Base-by-base conservation (phyloP, 129 eudicot genomes). In the Cynara cardunculus region DNA sequence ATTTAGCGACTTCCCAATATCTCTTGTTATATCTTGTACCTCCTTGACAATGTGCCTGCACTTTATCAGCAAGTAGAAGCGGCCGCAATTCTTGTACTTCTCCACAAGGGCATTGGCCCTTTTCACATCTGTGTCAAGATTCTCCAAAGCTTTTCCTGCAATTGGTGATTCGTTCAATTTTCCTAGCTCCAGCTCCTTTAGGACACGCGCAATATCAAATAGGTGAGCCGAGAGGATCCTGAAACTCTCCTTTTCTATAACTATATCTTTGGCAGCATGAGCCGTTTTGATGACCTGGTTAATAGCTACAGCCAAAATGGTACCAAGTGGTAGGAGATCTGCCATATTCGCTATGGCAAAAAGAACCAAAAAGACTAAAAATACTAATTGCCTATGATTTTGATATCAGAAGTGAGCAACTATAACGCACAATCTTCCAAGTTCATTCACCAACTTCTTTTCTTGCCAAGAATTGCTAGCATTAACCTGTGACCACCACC, bases 21-120 rank as follows among this genome's bases (percentile, higher is more conserved):
- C 86, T 53, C 92, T 69, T 2, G 92, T 88, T 9, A 86, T 89
- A 66, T 83, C 92, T 78, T 90, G 92, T 44, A 90, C 88, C 46
- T 90, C 92, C 72, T 90, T 88, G 34, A 90, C 95, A 25, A 88
- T 90, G 89, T 84, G 84, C 41, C 95, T 72, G 79, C 91, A 87
- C 56, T 79, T 87, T 26, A 90, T 77, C 11, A 90, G 83, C 39
- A 90, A 71, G 72, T 90, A 90, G 83, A 90, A 90, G 10, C 94
- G 90, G 10, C 90, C 79, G 25, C 89, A 82, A 24, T 83, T 83
- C 10, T 78, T 86, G 89, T 90, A 90, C 32, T 90, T 84, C 16
- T 90, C 92, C 3, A 90, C 87, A 59, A 90, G 78, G 77, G 84
- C 32, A 9, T 79, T 85, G 39, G 95, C 95, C 59, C 79, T 86